Conservation (phyloP, 345 rosid genomes). For the Crucihimalaya himalaica region DNA sequence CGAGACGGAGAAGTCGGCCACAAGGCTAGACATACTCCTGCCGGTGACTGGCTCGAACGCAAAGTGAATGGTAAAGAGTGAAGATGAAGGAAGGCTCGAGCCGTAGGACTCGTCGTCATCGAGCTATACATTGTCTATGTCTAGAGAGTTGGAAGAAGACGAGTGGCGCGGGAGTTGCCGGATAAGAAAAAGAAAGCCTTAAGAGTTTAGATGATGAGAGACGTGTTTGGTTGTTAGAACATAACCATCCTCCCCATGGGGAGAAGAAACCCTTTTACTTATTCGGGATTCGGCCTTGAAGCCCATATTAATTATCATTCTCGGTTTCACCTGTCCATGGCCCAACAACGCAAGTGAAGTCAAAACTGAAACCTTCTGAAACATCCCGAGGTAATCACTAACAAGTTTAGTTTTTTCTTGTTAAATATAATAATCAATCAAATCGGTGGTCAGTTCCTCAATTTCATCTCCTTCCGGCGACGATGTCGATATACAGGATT, state of each 20-base stretch:
- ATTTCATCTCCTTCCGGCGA: slow-evolving; percentile 1
- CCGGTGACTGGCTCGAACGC: slow-evolving; percentile 27
- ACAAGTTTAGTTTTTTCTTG: neutral
- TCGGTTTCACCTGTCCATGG: neutral
- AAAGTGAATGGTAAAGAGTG: slow-evolving; percentile 24
- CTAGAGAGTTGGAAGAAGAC: neutral
- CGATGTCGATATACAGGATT: slow-evolving; percentile 48
- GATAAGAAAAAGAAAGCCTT: slow-evolving; percentile 30
- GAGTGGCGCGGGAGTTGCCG: slow-evolving; percentile 28
- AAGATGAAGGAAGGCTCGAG: slow-evolving; percentile 44
- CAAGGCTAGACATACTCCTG: slow-evolving; percentile 31
- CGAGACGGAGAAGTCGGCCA: slow-evolving; percentile 40
- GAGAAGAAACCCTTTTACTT: neutral
- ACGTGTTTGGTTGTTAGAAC: slow-evolving; percentile 24
- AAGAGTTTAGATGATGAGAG: neutral
- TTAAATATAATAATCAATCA: neutral
- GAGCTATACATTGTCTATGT: slow-evolving; percentile 43
- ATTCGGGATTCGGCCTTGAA: slow-evolving; percentile 1
- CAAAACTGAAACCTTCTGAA: neutral
- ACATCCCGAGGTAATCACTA: neutral
- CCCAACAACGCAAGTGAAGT: neutral
- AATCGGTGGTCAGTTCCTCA: neutral
- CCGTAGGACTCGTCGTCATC: slow-evolving; percentile 47
- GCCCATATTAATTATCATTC: neutral
- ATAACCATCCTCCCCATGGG: neutral